Percentiles rank a stretch among this genome's conserved stretches.
These are phyloP conservation scores for Haplosporangium sp. DNA, from an alignment of 371 early-diverging fungal genomes.

Conservation along the genomic window DNA sequence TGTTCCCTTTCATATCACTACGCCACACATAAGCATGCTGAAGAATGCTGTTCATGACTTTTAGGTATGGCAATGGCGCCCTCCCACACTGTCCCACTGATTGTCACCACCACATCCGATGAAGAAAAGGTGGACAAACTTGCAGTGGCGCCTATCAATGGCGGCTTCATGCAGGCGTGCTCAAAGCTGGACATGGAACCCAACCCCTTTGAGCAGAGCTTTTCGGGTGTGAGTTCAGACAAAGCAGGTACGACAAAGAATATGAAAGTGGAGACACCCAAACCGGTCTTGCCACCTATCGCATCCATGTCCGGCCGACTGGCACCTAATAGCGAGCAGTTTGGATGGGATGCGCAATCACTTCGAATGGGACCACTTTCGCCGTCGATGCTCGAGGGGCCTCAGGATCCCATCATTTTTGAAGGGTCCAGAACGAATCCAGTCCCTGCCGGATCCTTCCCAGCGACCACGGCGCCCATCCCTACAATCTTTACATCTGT, in stretches of 20 bases:
- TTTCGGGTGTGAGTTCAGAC: conserved; percentile 61
- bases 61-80: conserved; percentile 23
- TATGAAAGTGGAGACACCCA: conserved; percentile 13
- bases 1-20: background rate
- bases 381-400: conserved; percentile 79
- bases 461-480: conserved; percentile 20
- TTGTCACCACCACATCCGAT: conserved; percentile 33
- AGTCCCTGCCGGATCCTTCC: conserved; percentile 15
- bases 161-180: conserved; percentile 16
- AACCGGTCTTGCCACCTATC: conserved; percentile 47
- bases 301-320: conserved; percentile 53
- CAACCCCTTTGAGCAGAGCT: conserved; percentile 89
- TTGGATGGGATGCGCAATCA: conserved; percentile 69
- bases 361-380: conserved; percentile 80
- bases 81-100: conserved; percentile 19
- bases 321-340: conserved; percentile 58
- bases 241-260: conserved; percentile 36
- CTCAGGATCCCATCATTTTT: conserved; percentile 61
- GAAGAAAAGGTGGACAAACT: conserved; percentile 22
- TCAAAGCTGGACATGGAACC: conserved; percentile 84
- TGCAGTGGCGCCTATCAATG: conserved; percentile 11
- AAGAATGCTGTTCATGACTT: conserved; percentile 12
- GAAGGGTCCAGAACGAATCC: conserved; percentile 10
- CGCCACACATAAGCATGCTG: background rate
- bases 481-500: conserved; percentile 25